phyloP scores from a whole-genome alignment of 768 basidiomycete species.

The Mrakia gelida region DNA sequence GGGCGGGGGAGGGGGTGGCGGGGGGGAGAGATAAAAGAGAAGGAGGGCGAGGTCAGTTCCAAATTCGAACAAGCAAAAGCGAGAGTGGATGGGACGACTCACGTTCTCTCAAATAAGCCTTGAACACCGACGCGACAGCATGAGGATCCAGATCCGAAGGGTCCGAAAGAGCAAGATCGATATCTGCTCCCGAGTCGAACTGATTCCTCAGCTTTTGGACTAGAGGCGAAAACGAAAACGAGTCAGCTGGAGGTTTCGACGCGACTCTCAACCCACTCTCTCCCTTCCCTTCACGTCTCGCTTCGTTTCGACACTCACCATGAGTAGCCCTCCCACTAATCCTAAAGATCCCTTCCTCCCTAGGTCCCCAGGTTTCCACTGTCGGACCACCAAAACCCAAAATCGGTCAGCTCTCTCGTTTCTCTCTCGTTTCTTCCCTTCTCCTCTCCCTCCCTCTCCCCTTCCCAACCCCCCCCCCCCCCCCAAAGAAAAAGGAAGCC shows the following conservation, averaged over 20 bases:
- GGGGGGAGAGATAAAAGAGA: constrained; percentile 27
- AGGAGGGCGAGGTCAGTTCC: constrained; percentile 13
- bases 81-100: too few species aligned
- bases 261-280: neutral
- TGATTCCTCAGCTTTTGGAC: constrained; percentile 23
- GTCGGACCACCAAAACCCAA: neutral
- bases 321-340: constrained; percentile 80
- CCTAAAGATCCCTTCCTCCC: constrained; percentile 48
- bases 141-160: constrained; percentile 91
- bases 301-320: constrained; percentile 36
- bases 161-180: constrained; percentile 67
- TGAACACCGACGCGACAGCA: constrained; percentile 87
- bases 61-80: constrained; percentile 3
- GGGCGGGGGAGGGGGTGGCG: too few species aligned
- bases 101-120: constrained; percentile 89
- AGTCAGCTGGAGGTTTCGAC: constrained; percentile 48
- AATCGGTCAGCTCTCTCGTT: neutral
- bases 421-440: neutral
- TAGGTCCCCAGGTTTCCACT: constrained; percentile 29
- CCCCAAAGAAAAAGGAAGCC: too few species aligned
- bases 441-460: neutral
- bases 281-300: too few species aligned
- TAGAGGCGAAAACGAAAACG: constrained; percentile 7
- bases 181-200: constrained; percentile 65
- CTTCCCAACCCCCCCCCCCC: neutral